Base-by-base conservation (phyloP, 768 basidiomycete genomes). In the Naganishia vishniacii region DNA sequence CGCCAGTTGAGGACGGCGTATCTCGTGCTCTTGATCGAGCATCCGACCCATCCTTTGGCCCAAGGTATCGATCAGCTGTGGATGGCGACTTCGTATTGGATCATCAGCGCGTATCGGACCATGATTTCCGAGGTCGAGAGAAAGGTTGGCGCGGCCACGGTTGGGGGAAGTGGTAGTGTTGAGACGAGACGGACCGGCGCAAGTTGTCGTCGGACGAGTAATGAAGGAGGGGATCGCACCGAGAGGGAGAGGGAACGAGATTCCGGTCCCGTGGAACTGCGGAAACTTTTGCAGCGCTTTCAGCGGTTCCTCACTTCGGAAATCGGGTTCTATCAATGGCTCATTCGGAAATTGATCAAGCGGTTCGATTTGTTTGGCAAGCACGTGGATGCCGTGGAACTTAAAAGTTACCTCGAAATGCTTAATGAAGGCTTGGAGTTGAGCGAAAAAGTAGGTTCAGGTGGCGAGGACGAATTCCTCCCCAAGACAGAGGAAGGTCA, bases 261-360 rank as follows among this genome's bases (percentile, higher is more conserved):
- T 48, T 81, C 83, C 65, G 85, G 86, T 18, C 82, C 82, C 8
- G 89, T 91, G 47, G 92, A 94, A 73, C 80, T 90, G 67, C 85
- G 91, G 69, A 94, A 89, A 74, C 82, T 91, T 31, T 77, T 91
- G 16, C 87, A 89, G 48, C 84, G 89, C 44, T 98, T 99, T 80
- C 83, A 88, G 37, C 86, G 91, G 70, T 95, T 92, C 74, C 83
- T 99, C 15, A 82, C 85, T 0, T 85, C 88, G 32, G 94, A 99
- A 76, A 89, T 93, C 74, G 87, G 85, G 70, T 95, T 94, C 77
- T 99, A 92, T 88, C 84, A 82, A 29, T 84, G 86, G 65, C 82
- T 98, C 20, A 81, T 92, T 47, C 79, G 85, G 49, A 84, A 91
- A 37, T 80, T 92, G 67, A 85, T 85, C 48, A 83, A 85, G 62